Evolutionary conservation across 352 stramenopile species (phyloP).

Genomic region (Phytophthora parvispora): DNA sequence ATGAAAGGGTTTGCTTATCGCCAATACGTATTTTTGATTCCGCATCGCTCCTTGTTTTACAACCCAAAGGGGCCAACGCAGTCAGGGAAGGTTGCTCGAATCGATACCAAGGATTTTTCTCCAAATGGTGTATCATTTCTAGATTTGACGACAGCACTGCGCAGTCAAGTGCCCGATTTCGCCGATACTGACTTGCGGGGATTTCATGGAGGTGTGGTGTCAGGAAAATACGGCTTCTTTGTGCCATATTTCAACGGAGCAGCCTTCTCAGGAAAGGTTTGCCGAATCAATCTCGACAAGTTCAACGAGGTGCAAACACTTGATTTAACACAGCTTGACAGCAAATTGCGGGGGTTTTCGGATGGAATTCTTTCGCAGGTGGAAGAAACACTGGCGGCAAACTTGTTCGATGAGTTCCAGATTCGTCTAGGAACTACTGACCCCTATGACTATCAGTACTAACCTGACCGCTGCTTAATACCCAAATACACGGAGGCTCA

Average conservation of each 20-base stretch:
- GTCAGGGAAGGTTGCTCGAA: conserved; percentile 75
- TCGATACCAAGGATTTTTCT: conserved; percentile 80
- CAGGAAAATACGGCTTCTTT: conserved; percentile 87
- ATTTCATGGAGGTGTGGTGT: conserved; percentile 75
- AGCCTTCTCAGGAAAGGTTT: conserved; percentile 77
- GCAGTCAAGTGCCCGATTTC: conserved; percentile 78
- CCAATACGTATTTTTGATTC: conserved; percentile 77
- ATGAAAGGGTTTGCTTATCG: conserved; percentile 80
- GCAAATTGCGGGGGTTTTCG: conserved; percentile 55
- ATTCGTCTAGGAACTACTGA: conserved; percentile 71
- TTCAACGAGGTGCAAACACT: conserved; percentile 85
- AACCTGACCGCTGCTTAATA: conserved; percentile 35
- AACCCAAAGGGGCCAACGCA: conserved; percentile 22
- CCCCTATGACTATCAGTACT: conserved; percentile 79
- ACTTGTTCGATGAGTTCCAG: conserved; percentile 74
- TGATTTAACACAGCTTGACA: conserved; percentile 65
- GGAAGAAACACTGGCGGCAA: conserved; percentile 53
- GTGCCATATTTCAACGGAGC: conserved; percentile 80
- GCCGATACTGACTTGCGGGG: conserved; percentile 68
- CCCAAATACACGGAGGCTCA: conserved; percentile 57
- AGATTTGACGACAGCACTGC: conserved; percentile 58
- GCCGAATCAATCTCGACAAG: conserved; percentile 81
- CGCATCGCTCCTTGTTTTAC: conserved; percentile 53
- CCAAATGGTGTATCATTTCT: conserved; percentile 54
- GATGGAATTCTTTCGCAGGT: conserved; percentile 63